A percentile compares a stretch with the other conserved stretches of the same genome.
Conservation (phyloP, 306 rosid genomes). For the Corylus americana region DNA sequence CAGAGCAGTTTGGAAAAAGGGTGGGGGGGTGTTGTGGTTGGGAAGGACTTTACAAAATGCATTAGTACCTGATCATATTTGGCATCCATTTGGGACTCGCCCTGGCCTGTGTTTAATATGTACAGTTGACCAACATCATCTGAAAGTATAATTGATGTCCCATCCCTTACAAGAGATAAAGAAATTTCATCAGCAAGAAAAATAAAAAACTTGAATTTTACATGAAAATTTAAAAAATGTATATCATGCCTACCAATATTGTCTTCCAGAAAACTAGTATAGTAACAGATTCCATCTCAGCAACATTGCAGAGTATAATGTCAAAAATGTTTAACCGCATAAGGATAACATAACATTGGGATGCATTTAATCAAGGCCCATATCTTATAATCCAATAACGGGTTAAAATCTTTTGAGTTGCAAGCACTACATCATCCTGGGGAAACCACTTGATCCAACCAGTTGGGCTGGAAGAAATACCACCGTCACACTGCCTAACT, state of each 20-base stretch:
- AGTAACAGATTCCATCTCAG: background rate
- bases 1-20: background rate
- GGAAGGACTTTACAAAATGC: background rate
- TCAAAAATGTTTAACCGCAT: background rate
- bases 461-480: background rate
- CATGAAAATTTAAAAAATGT: background rate
- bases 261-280: background rate
- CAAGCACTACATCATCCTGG: background rate
- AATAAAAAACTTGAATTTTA: slow-evolving; percentile 9
- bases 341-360: background rate
- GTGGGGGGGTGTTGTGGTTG: too few relatives aligned
- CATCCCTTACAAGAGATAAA: slow-evolving; percentile 62
- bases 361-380: background rate
- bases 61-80: slow-evolving; percentile 87
- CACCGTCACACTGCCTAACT: background rate
- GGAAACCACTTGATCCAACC: background rate
- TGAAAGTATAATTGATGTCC: slow-evolving; percentile 93
- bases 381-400: background rate
- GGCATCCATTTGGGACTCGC: slow-evolving; percentile 94
- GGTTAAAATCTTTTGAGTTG: background rate
- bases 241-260: background rate
- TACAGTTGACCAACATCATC: slow-evolving; percentile 98
- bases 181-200: slow-evolving; percentile 25
- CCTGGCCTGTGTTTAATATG: slow-evolving; percentile 88
- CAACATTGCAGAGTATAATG: background rate